Conservation (phyloP, 1,139 yeast genomes). For the Nadsonia starkeyi-henricii region DNA sequence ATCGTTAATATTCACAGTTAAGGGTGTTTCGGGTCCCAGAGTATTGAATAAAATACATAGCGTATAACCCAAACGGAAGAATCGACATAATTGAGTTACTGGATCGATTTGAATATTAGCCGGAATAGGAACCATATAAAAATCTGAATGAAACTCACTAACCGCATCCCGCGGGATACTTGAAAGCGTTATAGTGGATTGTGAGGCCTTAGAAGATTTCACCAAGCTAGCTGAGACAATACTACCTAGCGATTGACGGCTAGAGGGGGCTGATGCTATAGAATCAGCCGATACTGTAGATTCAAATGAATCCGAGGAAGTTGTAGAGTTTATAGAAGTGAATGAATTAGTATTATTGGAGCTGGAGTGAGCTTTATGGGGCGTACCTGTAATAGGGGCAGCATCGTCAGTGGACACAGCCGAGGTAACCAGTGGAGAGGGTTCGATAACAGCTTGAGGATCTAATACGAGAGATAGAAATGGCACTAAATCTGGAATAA, state of each 20-base stretch:
- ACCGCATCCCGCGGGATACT: conserved; percentile 5
- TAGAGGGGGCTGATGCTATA: neutral
- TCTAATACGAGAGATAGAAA: conserved; percentile 31
- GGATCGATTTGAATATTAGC: conserved; percentile 47
- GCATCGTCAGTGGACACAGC: conserved; percentile 62
- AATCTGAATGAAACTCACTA: conserved; percentile 8
- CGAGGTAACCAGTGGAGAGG: conserved; percentile 17
- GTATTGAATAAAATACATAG: conserved; percentile 71
- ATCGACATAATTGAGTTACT: conserved; percentile 77
- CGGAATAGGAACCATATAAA: conserved; percentile 17
- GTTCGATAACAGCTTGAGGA: conserved; percentile 22
- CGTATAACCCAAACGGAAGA: conserved; percentile 88
- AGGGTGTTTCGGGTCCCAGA: conserved; percentile 25
- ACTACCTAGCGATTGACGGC: neutral
- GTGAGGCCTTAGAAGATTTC: conserved; percentile 6
- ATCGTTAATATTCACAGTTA: conserved; percentile 28
- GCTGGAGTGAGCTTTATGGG: conserved; percentile 9
- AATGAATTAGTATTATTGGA: conserved; percentile 6
- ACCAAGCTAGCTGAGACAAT: conserved; percentile 6
- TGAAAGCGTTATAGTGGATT: conserved; percentile 7
- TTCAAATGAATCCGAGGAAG: neutral
- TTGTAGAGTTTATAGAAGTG: conserved; percentile 7
- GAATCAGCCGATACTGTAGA: neutral
- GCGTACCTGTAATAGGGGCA: conserved; percentile 47
- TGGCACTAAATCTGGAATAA: conserved; percentile 59